Evolutionary conservation across 2,329 filamentous ascomycete species (phyloP), one percentile per base, ranked within the genome.

Genomic region (Colletotrichum sp.): DNA sequence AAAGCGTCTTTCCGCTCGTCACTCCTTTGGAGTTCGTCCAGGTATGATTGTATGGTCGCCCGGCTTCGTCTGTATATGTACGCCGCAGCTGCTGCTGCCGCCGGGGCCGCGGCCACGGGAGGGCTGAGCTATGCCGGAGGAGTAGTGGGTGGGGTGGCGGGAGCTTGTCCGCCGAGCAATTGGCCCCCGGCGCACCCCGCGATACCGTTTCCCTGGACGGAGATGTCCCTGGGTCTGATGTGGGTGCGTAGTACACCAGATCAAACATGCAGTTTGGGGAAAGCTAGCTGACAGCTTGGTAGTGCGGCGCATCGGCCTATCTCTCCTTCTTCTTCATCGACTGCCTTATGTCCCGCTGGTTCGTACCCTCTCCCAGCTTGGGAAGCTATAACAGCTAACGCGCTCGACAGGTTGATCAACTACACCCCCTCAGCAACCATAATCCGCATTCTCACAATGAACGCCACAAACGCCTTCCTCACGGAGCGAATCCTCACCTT

Each of bases 291-390:
- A 73, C 78, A 44, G 70, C 72, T 26, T 30, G 28, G 16, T 80
- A 95, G 94, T 95, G 94, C 86, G 92, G 91, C 81, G 93, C 94
- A 75, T 95, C 93, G 24, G 94, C 93, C 70, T 95, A 95, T 84
- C 89, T 96, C 76, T 94, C 93, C 67, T 96, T 95, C 84, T 95
- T 95, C 87, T 96, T 96, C 83, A 95, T 94, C 73, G 94, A 96
- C 85, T 95, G 94, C 84, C 90, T 96, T 80, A 96, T 96, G 94
- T 95, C 94, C 77, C 89, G 95, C 85, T 96, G 94, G 93, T 95
- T 6, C 82, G 64, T 63, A 9, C 55, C 39, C 34, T 36, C 24
- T 26, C 24, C 12, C 66, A 36, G n/a, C 64, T 57, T 8, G 9
- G n/a, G 21, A 68, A 32, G 24, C 30, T 62, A 15, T 4, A 44